A percentile compares a stretch with the other conserved stretches of the same genome.
phyloP scores from a whole-genome alignment of 345 rosid species.

The Barbarea vulgaris region DNA sequence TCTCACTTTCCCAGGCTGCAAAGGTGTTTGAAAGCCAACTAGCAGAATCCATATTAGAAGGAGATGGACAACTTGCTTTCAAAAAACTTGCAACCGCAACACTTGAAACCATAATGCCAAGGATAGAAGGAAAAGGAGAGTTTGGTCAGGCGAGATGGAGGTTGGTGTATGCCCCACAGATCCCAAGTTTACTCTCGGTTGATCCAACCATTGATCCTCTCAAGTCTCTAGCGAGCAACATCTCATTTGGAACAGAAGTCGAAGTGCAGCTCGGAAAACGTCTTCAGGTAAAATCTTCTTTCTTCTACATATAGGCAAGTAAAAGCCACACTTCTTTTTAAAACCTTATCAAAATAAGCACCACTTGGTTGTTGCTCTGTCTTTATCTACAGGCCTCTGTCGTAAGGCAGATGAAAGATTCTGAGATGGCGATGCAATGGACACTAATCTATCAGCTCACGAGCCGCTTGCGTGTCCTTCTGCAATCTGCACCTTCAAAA shows the following conservation, averaged over 20 bases:
- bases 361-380: not conserved
- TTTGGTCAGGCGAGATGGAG: constrained; percentile 99
- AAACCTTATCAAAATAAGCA: not conserved
- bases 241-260: constrained; percentile 89
- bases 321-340: not conserved
- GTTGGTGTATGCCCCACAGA: constrained; percentile 97
- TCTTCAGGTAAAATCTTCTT: constrained; percentile 63
- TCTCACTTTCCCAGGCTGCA: constrained; percentile 63
- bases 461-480: constrained; percentile 82
- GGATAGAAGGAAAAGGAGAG: constrained; percentile 97
- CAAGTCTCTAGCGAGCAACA: constrained; percentile 84
- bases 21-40: constrained; percentile 92
- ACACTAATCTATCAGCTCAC: constrained; percentile 90
- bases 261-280: constrained; percentile 97
- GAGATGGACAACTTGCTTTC: constrained; percentile 95
- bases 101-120: constrained; percentile 88
- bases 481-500: constrained; percentile 89
- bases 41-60: constrained; percentile 97
- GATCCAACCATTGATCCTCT: constrained; percentile 94
- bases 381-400: constrained; percentile 67
- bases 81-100: constrained; percentile 98
- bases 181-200: constrained; percentile 94
- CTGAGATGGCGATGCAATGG: constrained; percentile 98
- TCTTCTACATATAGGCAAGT: not conserved
- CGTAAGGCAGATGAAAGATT: constrained; percentile 95